Percentiles rank a stretch among this genome's conserved stretches.
phyloP scores from a whole-genome alignment of 768 basidiomycete genomes.

The Tylopilus subfusipes region DNA sequence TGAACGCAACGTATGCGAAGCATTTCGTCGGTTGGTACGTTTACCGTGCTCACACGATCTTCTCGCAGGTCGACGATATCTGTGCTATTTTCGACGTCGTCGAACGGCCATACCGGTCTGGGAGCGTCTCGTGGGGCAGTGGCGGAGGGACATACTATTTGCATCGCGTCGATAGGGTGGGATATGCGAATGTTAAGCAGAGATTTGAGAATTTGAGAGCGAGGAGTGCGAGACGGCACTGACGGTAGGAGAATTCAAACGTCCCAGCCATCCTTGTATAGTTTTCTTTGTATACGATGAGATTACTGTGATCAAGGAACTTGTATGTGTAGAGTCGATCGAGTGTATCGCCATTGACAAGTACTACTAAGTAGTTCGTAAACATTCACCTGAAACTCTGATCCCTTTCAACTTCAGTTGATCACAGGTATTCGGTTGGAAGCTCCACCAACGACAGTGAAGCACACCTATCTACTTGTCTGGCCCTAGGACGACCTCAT shows the following conservation, averaged over 20 bases:
- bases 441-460: no score
- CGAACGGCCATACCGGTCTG: conserved; percentile 62
- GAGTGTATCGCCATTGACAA: no score
- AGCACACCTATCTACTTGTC: no score
- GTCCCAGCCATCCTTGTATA: no score
- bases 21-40: not conserved
- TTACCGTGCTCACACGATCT: not conserved
- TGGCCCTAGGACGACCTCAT: no score
- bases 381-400: no score
- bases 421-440: no score
- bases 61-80: conserved; percentile 65
- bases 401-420: no score
- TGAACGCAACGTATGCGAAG: conserved; percentile 66
- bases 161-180: conserved; percentile 71
- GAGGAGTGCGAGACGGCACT: conserved; percentile 27
- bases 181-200: conserved; percentile 58
- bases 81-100: conserved; percentile 78
- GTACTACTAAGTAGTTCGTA: not conserved
- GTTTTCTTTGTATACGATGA: not conserved
- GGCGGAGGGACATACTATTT: conserved; percentile 68
- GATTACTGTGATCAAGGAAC: not conserved
- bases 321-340: no score
- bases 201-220: conserved; percentile 50
- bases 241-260: not conserved
- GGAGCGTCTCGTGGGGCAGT: conserved; percentile 80